A percentile compares a stretch with the other conserved stretches of the same genome.
phyloP scores from a whole-genome alignment of 441 rosid genomes.

The Biscutella laevigata region DNA sequence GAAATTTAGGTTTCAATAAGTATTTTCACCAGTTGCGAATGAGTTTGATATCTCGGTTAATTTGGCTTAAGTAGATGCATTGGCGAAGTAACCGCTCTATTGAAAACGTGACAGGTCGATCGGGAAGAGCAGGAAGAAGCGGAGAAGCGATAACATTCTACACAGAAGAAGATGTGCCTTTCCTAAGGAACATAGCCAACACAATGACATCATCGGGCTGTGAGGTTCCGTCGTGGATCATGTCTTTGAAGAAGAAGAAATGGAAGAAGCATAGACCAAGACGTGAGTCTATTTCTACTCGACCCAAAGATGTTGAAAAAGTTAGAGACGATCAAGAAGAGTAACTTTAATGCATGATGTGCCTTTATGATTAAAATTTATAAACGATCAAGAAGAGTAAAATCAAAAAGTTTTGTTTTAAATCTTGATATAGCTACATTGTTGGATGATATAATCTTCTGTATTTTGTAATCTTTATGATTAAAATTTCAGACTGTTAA shows the following conservation, averaged over 20 bases:
- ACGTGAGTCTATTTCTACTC: conserved; percentile 63
- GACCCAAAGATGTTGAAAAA: conserved; percentile 36
- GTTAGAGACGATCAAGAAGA: conserved; percentile 12
- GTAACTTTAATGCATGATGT: too few relatives aligned
- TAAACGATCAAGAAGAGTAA: too few relatives aligned
- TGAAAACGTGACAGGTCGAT: conserved; percentile 47
- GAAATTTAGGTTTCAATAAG: too few relatives aligned
- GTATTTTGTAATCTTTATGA: too few relatives aligned
- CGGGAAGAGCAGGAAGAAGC: conserved; percentile 86
- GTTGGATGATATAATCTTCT: too few relatives aligned
- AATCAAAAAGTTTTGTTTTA: too few relatives aligned
- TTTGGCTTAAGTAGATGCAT: too few relatives aligned
- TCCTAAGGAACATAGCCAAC: conserved; percentile 72
- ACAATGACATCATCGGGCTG: conserved; percentile 74
- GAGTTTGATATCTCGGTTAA: too few relatives aligned
- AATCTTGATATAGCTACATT: too few relatives aligned
- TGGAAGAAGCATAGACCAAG: conserved; percentile 79
- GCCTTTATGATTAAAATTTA: too few relatives aligned
- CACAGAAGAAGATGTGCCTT: conserved; percentile 72
- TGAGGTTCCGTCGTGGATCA: conserved; percentile 82
- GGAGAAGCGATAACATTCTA: conserved; percentile 87
- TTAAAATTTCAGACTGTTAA: too few relatives aligned
- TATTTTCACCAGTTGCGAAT: too few relatives aligned
- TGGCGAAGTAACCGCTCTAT: conserved; percentile 6
- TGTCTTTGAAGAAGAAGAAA: conserved; percentile 52